Evolutionary conservation across 345 rosid species (phyloP), one percentile per base, ranked within the genome.

Genomic region (Rubroshorea leprosula): DNA sequence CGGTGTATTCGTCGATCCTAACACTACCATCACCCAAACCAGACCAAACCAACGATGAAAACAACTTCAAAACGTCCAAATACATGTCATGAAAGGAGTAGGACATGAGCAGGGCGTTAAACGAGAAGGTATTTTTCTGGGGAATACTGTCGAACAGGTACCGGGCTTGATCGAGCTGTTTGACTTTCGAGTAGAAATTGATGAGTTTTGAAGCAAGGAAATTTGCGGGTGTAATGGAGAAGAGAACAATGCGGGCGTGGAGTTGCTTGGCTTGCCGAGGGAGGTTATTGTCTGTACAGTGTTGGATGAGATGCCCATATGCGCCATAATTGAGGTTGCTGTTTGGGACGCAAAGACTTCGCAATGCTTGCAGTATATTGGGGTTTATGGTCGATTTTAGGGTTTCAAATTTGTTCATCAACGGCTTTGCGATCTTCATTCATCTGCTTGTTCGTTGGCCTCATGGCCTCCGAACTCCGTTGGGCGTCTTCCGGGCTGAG

Each of bases 121-220:
- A 88, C 14, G 95, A 76, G 83, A 91, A 88, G 27, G 75, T 65
- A 58, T 66, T 84, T 61, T 54, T 63, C 0, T 19, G 62, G 65
- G 88, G 63, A 66, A 88, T 88, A 72, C 55, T 62, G 73, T 84
- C 87, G 80, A 88, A 88, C 87, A 88, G 69, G 45, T 63, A 68
- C 74, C 64, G 85, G 43, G 95, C 96, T 57, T 63, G 63, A 1
- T 31, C 35, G 61, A 85, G 72, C 1, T 39, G 47, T 54, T 50
- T 57, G 63, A 76, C 51, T 59, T 75, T 82, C 0, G 83, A 66
- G 68, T 88, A 88, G 7, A 77, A 64, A 9, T 55, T 60, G n/a
- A 88, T 69, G 53, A 91, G 85, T 57, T 77, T 82, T 0, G 96
- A 81, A 6, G 85, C 95, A 5, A 91, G 90, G 74, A 70, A 91